These are phyloP conservation scores for Austroboletus festivus DNA, from an alignment of 768 basidiomycete genomes.

Conservation along the genomic window DNA sequence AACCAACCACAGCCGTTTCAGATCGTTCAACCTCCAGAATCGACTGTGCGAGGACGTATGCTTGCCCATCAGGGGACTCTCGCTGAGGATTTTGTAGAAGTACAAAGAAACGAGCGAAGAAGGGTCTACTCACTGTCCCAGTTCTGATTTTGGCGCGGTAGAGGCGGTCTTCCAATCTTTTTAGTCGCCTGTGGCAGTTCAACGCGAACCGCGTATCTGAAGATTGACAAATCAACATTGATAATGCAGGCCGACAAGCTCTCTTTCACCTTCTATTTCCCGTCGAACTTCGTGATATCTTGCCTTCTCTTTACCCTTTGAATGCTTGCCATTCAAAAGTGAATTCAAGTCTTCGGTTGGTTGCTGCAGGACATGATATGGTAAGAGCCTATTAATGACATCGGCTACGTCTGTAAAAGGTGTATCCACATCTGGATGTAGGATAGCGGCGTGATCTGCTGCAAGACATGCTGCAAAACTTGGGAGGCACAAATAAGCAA, in stretches of 20 bases:
- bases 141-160: constrained; percentile 47
- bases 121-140: constrained; percentile 48
- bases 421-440: constrained; percentile 65
- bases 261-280: constrained; percentile 49
- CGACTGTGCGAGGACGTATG: constrained; percentile 59
- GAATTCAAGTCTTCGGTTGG: constrained; percentile 59
- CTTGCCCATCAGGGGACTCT: constrained; percentile 57
- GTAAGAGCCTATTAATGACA: constrained; percentile 66
- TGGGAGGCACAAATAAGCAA: constrained; percentile 18
- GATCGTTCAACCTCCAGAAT: constrained; percentile 64
- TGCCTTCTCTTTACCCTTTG: constrained; percentile 66
- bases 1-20: constrained; percentile 53
- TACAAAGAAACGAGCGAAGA: background rate
- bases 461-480: constrained; percentile 57
- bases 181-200: constrained; percentile 58
- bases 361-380: constrained; percentile 79
- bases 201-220: constrained; percentile 71
- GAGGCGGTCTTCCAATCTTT: constrained; percentile 57
- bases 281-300: constrained; percentile 40
- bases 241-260: background rate
- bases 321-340: constrained; percentile 17
- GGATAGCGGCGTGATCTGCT: constrained; percentile 57
- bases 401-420: constrained; percentile 64
- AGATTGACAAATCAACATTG: constrained; percentile 3
- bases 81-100: constrained; percentile 41